A percentile compares a stretch with the other conserved stretches of the same genome.
Conservation (phyloP, 2,329 filamentous ascomycete species). For the Aspergillus ibericus region DNA sequence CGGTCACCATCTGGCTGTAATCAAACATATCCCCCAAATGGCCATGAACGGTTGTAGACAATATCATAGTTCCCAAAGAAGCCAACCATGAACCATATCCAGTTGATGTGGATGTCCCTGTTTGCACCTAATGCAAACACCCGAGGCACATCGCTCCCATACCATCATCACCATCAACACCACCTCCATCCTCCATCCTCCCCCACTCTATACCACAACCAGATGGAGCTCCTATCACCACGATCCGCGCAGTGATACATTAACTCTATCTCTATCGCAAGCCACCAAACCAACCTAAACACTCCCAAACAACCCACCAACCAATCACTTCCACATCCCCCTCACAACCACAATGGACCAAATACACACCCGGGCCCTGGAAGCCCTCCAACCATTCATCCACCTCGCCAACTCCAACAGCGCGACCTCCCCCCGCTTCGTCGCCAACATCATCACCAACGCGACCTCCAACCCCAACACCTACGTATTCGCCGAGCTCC, state of each 20-base stretch:
- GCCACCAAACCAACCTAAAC: neutral
- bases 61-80: neutral
- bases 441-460: conserved; percentile 80
- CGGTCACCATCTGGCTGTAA: neutral
- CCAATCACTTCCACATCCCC: neutral
- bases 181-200: neutral
- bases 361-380: conserved; percentile 54
- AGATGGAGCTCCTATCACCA: neutral
- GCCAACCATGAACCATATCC: neutral
- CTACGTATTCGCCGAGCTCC: conserved; percentile 92
- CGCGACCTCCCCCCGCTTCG: conserved; percentile 69
- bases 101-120: neutral
- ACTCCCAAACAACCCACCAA: neutral
- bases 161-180: neutral
- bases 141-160: neutral
- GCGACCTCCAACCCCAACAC: conserved; percentile 88
- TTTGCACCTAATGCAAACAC: conserved; percentile 5
- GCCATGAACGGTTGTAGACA: neutral
- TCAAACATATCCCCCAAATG: neutral
- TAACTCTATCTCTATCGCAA: neutral
- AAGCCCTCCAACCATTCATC: conserved; percentile 77
- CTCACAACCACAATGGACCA: conserved; percentile 43
- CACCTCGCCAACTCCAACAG: conserved; percentile 81
- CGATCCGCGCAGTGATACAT: neutral
- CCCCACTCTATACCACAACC: neutral